A percentile compares a stretch with the other conserved stretches of the same genome.
Conservation (phyloP, 2,329 filamentous ascomycete genomes). For the Ceratocystis huliohia region DNA sequence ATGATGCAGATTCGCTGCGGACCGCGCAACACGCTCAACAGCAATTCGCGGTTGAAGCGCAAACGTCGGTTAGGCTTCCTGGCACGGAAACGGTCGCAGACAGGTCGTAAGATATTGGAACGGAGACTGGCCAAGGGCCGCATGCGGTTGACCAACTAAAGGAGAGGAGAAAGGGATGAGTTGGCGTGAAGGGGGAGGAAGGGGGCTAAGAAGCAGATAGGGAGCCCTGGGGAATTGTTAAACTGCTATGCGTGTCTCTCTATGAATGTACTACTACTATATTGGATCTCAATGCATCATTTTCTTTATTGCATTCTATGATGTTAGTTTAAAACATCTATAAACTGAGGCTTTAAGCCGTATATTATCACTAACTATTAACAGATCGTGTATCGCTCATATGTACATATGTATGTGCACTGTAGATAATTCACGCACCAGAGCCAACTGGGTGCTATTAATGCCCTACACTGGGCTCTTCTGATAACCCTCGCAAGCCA, state of each 20-base stretch:
- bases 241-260: background rate
- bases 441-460: background rate
- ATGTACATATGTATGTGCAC: background rate
- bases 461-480: constrained; percentile 14
- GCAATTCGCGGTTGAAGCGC: constrained; percentile 42
- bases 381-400: background rate
- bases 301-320: background rate
- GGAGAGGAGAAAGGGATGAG: background rate
- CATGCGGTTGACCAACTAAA: constrained; percentile 19
- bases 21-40: constrained; percentile 45
- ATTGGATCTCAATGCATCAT: constrained; percentile 11
- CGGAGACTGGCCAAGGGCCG: constrained; percentile 43
- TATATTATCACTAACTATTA: constrained; percentile 12
- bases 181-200: no score
- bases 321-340: background rate
- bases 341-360: background rate
- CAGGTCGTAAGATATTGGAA: constrained; percentile 40
- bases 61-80: constrained; percentile 49
- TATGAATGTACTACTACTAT: constrained; percentile 16
- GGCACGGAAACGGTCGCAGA: constrained; percentile 37
- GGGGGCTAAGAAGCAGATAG: background rate
- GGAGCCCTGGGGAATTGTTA: background rate
- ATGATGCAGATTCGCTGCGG: constrained; percentile 43
- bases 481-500: constrained; percentile 25
- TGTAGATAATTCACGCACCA: background rate